These are phyloP conservation scores for Coprinopsis cinerea DNA, from an alignment of 768 basidiomycete species.

Conservation along the genomic window DNA sequence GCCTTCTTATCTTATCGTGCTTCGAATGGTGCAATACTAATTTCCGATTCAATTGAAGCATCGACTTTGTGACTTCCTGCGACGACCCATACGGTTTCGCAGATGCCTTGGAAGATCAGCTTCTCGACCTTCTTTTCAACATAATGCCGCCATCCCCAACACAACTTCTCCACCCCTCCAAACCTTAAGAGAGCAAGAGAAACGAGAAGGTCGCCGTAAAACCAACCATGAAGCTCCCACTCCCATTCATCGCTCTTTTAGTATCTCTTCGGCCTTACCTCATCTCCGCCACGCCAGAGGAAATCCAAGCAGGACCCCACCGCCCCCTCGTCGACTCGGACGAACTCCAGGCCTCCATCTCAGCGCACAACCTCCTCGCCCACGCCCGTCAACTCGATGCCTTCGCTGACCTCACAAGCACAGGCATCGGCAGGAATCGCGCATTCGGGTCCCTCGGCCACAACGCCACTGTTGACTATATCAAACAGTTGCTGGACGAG, in stretches of 20 bases:
- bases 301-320: too few relatives aligned
- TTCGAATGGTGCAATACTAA: too few relatives aligned
- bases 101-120: too few relatives aligned
- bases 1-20: too few relatives aligned
- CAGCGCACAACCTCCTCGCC: conserved; percentile 17
- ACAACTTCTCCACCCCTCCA: too few relatives aligned
- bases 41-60: too few relatives aligned
- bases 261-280: not conserved
- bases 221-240: not conserved
- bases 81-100: too few relatives aligned
- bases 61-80: too few relatives aligned
- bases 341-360: conserved; percentile 4
- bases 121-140: too few relatives aligned
- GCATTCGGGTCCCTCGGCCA: conserved; percentile 25
- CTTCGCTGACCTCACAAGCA: conserved; percentile 23
- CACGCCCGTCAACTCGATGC: conserved; percentile 23
- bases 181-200: too few relatives aligned
- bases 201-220: too few relatives aligned
- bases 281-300: not conserved
- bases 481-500: conserved; percentile 22
- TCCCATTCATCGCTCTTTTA: not conserved
- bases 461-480: conserved; percentile 25
- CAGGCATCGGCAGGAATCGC: conserved; percentile 17
- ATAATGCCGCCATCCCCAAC: too few relatives aligned
- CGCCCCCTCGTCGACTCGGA: conserved; percentile 1